Conservation (phyloP, 805 yeast species). For the Barnettozyma populi region DNA sequence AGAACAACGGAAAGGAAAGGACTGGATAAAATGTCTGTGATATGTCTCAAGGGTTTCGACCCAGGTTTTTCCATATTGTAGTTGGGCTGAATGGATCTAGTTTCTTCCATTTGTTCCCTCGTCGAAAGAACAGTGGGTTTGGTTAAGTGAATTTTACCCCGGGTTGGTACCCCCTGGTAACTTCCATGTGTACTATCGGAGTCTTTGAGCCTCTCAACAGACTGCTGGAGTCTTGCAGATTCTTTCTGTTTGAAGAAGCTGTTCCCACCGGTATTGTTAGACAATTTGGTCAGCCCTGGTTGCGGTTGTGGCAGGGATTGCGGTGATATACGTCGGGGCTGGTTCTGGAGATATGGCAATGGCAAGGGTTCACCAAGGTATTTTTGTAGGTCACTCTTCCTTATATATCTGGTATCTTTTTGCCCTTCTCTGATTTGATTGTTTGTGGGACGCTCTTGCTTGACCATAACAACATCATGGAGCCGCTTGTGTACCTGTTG, state of each 20-base stretch:
- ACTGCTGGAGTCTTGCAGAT: neutral
- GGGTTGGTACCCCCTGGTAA: neutral
- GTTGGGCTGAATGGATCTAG: neutral
- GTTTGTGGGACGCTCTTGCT: neutral
- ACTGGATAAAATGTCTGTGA: conserved; percentile 1
- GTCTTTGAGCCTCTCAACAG: neutral
- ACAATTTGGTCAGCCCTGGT: neutral
- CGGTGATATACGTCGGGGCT: neutral
- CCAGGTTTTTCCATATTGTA: neutral
- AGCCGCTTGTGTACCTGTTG: conserved; percentile 11
- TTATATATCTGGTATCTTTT: neutral
- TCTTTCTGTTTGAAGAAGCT: neutral
- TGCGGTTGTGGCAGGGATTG: neutral
- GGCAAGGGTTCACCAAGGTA: conserved; percentile 36
- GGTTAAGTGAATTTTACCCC: neutral
- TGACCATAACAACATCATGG: neutral
- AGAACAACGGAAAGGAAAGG: neutral
- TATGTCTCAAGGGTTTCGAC: neutral
- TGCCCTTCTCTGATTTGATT: neutral
- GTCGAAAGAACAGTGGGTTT: neutral
- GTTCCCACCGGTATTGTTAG: neutral
- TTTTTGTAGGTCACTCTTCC: conserved; percentile 2
- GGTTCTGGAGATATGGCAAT: conserved; percentile 27
- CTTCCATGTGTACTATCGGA: neutral
- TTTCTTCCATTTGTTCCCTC: neutral